Base-by-base conservation (phyloP, 371 early-diverging fungal species). In the Mortierella sp. region DNA sequence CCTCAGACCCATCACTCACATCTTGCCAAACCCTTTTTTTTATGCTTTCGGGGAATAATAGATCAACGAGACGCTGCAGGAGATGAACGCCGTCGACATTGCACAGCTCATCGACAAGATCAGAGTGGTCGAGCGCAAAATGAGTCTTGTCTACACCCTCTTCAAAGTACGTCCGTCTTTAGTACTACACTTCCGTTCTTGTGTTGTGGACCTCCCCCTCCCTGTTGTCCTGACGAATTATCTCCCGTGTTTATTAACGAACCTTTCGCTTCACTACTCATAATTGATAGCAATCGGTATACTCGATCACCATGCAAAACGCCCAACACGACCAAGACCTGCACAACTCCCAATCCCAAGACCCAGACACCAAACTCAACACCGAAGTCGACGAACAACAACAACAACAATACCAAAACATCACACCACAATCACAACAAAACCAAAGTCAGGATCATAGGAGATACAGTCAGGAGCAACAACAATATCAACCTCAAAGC, bases 21-120 rank as follows among this genome's bases (percentile, higher is more conserved):
- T 35, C 11, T 71, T 44, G 24, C 4, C 41, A 21, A 24, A 48
- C 29, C 24, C 14, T 70, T 43, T 35, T 2, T 35, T 58, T 35
- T 35, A 6, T 38, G 5, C 4, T 6, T 5, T 18, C 0, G 18
- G 11, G 8, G 18, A 35, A 60, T 29, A 8, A 76, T 35, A 85
- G 86, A 82, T 85, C 80, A 85, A 85, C 63, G 77, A 73, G 12
- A 82, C 86, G 4, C 43, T 85, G 29, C 82, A 79, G 29, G 86
- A 85, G 65, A 82, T 85, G 77, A 85, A 85, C 56, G 77, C 86
- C 1, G 77, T 85, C 18, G 86, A 85, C 51, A 74, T 85, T 72
- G 71, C 79, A 65, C 86, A 85, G 35, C 80, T 85, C 68, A 85
- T 85, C 75, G 82, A 82, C 80, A 85, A 82, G 80, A 85, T 85